These are phyloP conservation scores for Hordeum vulgare DNA, from an alignment of 176 grass and related monocot genomes.

Conservation along the genomic window MorexV3_pseudomolecules_assembly NC_058524.1:464099912-464100411, in stretches of 20 bases:
- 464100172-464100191: constrained; percentile 14
- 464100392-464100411: constrained; percentile 92
- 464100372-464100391: constrained; percentile 98
- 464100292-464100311: constrained; percentile 4
- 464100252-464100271: constrained; percentile 35
- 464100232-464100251: constrained; percentile 83
- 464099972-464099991: not conserved
- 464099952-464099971: not conserved
- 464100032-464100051: too few relatives aligned
- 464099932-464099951: not conserved
- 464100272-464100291: constrained; percentile 26
- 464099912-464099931: not conserved
- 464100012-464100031: too few relatives aligned
- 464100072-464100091: not conserved
- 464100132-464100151: constrained; percentile 2
- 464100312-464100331: constrained; percentile 10
- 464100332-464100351: constrained; percentile 24
- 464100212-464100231: constrained; percentile 96
- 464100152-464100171: constrained; percentile 8
- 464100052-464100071: too few relatives aligned
- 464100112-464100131: not conserved
- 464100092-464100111: not conserved
- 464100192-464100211: constrained; percentile 89
- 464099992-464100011: too few relatives aligned
- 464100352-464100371: constrained; percentile 97